Evolutionary conservation across 2,329 filamentous ascomycete species (phyloP).

Genomic region (Zymoseptoria pseudotritici): DNA sequence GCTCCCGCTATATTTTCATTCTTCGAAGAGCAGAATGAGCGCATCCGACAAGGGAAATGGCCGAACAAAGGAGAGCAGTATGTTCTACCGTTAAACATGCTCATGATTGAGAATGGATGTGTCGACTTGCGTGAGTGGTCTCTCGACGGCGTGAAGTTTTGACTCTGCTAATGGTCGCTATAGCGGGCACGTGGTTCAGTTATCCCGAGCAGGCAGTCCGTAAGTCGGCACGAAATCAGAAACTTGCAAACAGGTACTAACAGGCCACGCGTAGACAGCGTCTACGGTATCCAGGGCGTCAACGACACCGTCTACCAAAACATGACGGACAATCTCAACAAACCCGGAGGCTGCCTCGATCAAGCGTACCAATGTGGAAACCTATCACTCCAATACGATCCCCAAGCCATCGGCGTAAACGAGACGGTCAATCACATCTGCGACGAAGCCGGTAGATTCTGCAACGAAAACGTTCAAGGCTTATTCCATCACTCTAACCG

Average conservation of each 20-base stretch:
- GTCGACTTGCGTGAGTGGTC: slow-evolving; percentile 1
- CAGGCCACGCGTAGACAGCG: slow-evolving; percentile 57
- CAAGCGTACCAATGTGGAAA: slow-evolving; percentile 46
- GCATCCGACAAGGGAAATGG: slow-evolving; percentile 44
- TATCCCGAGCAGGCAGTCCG: neutral
- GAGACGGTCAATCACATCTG: slow-evolving; percentile 13
- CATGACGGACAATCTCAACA: slow-evolving; percentile 39
- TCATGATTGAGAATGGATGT: slow-evolving; percentile 9
- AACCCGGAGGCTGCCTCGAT: slow-evolving; percentile 47
- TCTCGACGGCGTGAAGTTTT: neutral
- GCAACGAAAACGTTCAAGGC: slow-evolving; percentile 12
- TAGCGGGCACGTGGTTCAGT: neutral
- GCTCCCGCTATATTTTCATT: slow-evolving; percentile 54
- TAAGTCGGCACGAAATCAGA: slow-evolving; percentile 56
- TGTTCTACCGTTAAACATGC: slow-evolving; percentile 46
- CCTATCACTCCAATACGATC: slow-evolving; percentile 24
- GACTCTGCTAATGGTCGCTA: neutral
- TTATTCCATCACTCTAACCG: slow-evolving; percentile 14
- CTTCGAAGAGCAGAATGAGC: slow-evolving; percentile 55
- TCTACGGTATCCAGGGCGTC: slow-evolving; percentile 56
- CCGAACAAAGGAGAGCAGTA: slow-evolving; percentile 47
- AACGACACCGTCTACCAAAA: slow-evolving; percentile 44
- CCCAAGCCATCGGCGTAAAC: slow-evolving; percentile 35
- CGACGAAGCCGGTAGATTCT: slow-evolving; percentile 17
- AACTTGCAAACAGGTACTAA: slow-evolving; percentile 63